Evolutionary conservation across 805 yeast species (phyloP).

Genomic region (Candida arabinofermentans): DNA sequence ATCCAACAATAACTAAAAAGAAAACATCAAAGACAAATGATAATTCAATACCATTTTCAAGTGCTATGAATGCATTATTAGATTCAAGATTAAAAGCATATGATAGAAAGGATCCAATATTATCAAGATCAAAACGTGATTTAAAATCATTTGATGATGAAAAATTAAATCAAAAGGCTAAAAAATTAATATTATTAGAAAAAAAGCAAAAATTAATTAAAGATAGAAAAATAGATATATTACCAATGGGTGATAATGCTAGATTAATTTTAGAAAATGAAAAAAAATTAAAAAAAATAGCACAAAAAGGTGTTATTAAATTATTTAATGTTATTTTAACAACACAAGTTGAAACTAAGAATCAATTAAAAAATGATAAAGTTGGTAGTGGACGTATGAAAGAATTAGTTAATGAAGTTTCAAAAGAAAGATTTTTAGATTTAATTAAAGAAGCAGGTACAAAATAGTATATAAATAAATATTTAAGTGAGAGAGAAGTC

Average conservation of each 20-base stretch:
- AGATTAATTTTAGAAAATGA: conserved; percentile 47
- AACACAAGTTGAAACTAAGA: conserved; percentile 66
- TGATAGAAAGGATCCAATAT: conserved; percentile 83
- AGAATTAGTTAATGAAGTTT: conserved; percentile 68
- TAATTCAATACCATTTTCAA: conserved; percentile 75
- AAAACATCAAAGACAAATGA: conserved; percentile 58
- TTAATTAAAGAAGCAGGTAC: conserved; percentile 73
- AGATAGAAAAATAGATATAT: conserved; percentile 61
- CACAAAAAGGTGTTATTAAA: conserved; percentile 31
- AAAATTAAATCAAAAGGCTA: conserved; percentile 81
- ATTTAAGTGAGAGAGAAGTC: not conserved
- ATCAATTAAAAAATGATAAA: conserved; percentile 41
- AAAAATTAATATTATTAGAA: conserved; percentile 63
- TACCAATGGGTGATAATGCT: conserved; percentile 60
- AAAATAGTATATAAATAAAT: conserved; percentile 1
- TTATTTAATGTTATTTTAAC: conserved; percentile 49
- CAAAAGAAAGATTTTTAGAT: conserved; percentile 87
- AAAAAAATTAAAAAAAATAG: conserved; percentile 66
- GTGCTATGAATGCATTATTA: conserved; percentile 78
- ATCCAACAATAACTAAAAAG: conserved; percentile 31
- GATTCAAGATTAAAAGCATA: conserved; percentile 86
- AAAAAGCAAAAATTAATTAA: conserved; percentile 64
- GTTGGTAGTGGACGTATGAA: conserved; percentile 45
- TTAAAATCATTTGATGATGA: conserved; percentile 72
- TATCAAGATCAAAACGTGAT: conserved; percentile 74